Base-by-base conservation (phyloP, 2,329 filamentous ascomycete genomes). In the Colletotrichum aenigma region DNA sequence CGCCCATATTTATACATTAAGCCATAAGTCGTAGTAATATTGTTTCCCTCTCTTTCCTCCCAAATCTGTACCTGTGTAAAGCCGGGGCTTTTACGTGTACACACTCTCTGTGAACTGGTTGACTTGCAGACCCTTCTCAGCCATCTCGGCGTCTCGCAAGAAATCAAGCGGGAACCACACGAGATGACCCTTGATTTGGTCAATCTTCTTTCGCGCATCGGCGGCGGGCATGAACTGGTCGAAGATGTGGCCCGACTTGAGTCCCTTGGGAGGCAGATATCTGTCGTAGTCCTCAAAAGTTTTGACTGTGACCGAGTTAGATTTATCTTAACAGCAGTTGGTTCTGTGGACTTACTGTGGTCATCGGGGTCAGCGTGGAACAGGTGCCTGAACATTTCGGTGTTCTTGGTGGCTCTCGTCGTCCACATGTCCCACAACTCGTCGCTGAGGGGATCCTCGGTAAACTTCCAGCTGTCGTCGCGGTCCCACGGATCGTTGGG, bases 91-190 rank as follows among this genome's bases (percentile, higher is more conserved):
- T 84, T 79, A 95, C 7, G 94, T 94, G 83, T 95, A 97, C 76
- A 97, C 91, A 89, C 94, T 95, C 88, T 98, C 95, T 0, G 96
- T 98, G 81, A 92, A 94, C 61, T 91, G 86, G 83, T 98, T 98
- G 55, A 98, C 92, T 85, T 96, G 93, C 84, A 98, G 81, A 0
- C 96, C 96, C 80, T 91, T 91, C 86, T 98, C 96, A 0, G 96
- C 96, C 96, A 98, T 97, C 80, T 95, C 90, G 0, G 93, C 95
- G 78, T 98, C 93, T 80, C 91, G 89, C 81, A 98, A 85, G 82
- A 98, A 98, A 61, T 96, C 91, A 80, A 98, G 84, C n/a, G 96
- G 96, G 93, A 98, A 96, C 95, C 95, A 97, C 8, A 98, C 96
- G 55, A 98, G 84, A 86, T 98, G 96, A 0, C 96, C 77, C 85